Base-by-base conservation (phyloP, 2,329 filamentous ascomycete genomes). In the Cladosporium cucumerinum region DNA sequence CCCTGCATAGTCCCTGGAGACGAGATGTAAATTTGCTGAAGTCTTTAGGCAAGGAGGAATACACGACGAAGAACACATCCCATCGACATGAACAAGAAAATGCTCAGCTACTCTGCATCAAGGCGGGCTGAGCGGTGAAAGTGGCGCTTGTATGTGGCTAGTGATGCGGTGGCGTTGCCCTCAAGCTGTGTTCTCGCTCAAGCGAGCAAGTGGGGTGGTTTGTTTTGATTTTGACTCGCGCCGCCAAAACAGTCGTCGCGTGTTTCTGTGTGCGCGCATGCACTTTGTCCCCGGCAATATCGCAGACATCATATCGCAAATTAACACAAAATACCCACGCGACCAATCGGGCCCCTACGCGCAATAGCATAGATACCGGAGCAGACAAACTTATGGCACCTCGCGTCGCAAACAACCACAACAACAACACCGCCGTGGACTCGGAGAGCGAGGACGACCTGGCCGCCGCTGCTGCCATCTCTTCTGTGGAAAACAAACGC, bases 361-460 rank as follows among this genome's bases (percentile, higher is more conserved):
- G 49, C 26, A 28, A 62, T 12, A 23, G n/a, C 57, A 36, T 49
- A 49, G 21, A 21, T 54, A 36, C 23, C n/a, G 30, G 48, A 21
- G 21, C 26, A 36, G 28, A 10, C 21, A 25, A 11, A 34, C 28
- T 30, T 46, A 62, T 62, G 59, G 59, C 59, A 39, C 59, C 59
- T 18, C 59, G 63, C 43, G 30, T 43, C 49, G 54, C 66, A n/a
- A 60, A 25, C 51, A n/a, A n/a, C n/a, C n/a, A n/a, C n/a, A n/a
- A n/a, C n/a, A n/a, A n/a, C n/a, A 57, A 52, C 58, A 28, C 16
- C 32, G 68, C 65, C 67, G 69, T 63, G 67, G 68, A 68, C 59
- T 68, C 68, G 36, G 69, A 68, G 49, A 69, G 66, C 49, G 69
- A 71, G 43, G 69, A 71, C 66, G 69, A 71, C 57, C 66, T 71